Percentiles rank a stretch among this genome's conserved stretches.
phyloP scores from a whole-genome alignment of 2,329 filamentous ascomycete species.

The Paracorniculantispora psalliotae region DNA sequence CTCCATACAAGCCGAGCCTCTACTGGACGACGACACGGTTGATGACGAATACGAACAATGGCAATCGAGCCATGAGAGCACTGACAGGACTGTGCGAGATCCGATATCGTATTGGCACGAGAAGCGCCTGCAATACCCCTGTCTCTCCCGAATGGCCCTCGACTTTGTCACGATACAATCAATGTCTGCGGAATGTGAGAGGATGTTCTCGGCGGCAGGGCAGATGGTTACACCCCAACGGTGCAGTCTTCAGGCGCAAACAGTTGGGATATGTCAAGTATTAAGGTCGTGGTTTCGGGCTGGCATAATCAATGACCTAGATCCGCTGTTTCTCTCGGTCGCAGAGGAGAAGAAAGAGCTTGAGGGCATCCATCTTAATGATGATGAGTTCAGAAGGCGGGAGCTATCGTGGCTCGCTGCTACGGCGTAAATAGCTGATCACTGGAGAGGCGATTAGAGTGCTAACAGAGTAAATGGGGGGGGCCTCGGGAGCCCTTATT shows the following conservation, averaged over 20 bases:
- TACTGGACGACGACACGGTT: slow-evolving; percentile 12
- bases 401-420: too few species aligned
- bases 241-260: neutral
- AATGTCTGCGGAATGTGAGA: slow-evolving; percentile 16
- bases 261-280: neutral
- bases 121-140: neutral
- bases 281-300: neutral
- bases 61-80: neutral
- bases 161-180: slow-evolving; percentile 14
- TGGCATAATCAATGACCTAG: too few species aligned
- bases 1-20: neutral
- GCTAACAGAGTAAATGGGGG: too few species aligned
- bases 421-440: too few species aligned
- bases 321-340: too few species aligned
- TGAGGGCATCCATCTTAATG: too few species aligned
- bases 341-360: too few species aligned
- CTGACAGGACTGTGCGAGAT: neutral
- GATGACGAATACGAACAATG: neutral
- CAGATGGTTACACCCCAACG: neutral
- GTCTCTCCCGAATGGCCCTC: slow-evolving; percentile 14
- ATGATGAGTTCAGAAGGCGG: too few species aligned
- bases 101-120: neutral
- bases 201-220: slow-evolving; percentile 12
- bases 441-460: too few species aligned
- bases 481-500: too few species aligned